phyloP scores from a whole-genome alignment of 257 asterid genomes.

The Forsythia suspensa region DNA sequence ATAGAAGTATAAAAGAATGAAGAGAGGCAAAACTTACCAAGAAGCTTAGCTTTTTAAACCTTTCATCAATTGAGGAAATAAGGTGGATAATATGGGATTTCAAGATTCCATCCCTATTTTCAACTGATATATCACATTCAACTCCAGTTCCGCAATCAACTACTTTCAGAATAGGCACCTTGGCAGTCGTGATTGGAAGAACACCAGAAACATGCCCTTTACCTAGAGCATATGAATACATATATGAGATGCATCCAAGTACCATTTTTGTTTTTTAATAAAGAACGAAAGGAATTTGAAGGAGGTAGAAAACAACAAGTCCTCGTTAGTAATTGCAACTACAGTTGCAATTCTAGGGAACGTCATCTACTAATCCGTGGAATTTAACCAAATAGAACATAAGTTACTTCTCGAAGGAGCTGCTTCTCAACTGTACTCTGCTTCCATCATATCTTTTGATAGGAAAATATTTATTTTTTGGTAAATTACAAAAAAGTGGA shows the following conservation, averaged over 20 bases:
- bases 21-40: constrained; percentile 55
- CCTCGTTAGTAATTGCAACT: not conserved
- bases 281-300: not conserved
- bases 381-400: not conserved
- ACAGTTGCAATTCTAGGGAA: constrained; percentile 2
- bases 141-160: constrained; percentile 93
- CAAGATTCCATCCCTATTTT: constrained; percentile 84
- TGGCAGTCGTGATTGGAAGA: constrained; percentile 77
- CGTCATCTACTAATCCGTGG: not conserved
- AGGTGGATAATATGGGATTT: constrained; percentile 72
- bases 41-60: constrained; percentile 85
- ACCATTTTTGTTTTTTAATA: constrained; percentile 6
- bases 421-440: not conserved
- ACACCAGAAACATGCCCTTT: constrained; percentile 81
- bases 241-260: constrained; percentile 23
- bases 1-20: constrained; percentile 11
- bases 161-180: constrained; percentile 89
- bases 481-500: not conserved
- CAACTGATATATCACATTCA: constrained; percentile 95
- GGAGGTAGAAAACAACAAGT: not conserved
- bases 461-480: not conserved
- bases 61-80: constrained; percentile 77
- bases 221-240: constrained; percentile 49
- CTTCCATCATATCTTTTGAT: constrained; percentile 10
- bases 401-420: not conserved